Conservation (phyloP, 2,329 filamentous ascomycete genomes). For the Alternaria burnsii region DNA sequence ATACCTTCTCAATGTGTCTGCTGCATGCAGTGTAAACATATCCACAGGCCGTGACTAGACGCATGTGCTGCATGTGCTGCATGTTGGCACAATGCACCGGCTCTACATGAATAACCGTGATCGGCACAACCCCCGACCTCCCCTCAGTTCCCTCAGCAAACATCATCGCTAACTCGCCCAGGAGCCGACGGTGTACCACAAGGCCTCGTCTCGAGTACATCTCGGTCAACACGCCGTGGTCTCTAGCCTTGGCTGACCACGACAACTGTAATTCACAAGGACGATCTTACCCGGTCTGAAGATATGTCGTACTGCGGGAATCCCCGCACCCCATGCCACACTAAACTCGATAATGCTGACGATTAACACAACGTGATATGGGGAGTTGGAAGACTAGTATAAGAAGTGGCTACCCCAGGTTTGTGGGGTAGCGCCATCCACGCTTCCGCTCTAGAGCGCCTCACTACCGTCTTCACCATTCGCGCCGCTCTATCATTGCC, state of each 20-base stretch:
- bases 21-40: neutral
- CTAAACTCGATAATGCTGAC: neutral
- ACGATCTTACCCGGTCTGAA: slow-evolving; percentile 1
- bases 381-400: neutral
- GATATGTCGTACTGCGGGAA: neutral
- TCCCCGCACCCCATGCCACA: neutral
- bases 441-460: neutral
- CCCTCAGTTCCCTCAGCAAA: neutral
- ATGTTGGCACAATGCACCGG: neutral
- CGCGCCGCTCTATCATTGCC: neutral
- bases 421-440: slow-evolving; percentile 5
- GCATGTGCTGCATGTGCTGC: neutral
- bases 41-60: neutral
- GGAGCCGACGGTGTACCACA: neutral
- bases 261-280: neutral
- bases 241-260: neutral
- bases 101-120: slow-evolving; percentile 1
- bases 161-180: neutral
- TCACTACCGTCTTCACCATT: too few species aligned
- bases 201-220: neutral
- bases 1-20: neutral
- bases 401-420: slow-evolving; percentile 6
- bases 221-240: slow-evolving; percentile 15
- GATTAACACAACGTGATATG: neutral
- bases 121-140: neutral